Evolutionary conservation across 345 rosid genomes (phyloP).

Genomic region (Corymbia maculata): DNA sequence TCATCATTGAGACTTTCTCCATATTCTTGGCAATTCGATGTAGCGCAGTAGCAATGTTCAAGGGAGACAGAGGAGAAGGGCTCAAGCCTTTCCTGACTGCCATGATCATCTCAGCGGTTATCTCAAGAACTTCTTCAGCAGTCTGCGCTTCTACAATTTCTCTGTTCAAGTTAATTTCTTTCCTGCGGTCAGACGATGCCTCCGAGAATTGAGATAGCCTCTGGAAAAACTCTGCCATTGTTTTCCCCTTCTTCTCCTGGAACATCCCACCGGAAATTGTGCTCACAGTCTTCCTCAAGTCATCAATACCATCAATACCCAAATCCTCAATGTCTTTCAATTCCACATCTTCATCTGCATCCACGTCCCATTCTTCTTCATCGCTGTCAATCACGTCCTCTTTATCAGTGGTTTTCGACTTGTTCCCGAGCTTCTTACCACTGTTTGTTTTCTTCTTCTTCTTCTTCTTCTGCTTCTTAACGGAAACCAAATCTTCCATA

Average conservation of each 20-base stretch:
- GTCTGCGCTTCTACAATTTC: conserved; percentile 73
- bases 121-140: conserved; percentile 68
- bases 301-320: conserved; percentile 10
- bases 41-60: conserved; percentile 79
- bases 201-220: conserved; percentile 69
- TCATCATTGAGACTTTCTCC: conserved; percentile 84
- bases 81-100: conserved; percentile 85
- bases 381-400: conserved; percentile 8
- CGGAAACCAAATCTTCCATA: conserved; percentile 42
- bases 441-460: conserved; percentile 25
- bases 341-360: conserved; percentile 13
- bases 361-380: conserved; percentile 20
- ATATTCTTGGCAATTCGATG: conserved; percentile 90
- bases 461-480: conserved; percentile 51
- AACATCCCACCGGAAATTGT: conserved; percentile 63
- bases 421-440: conserved; percentile 7
- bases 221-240: conserved; percentile 53
- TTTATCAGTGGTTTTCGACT: conserved; percentile 5
- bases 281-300: conserved; percentile 40
- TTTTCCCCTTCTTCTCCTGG: conserved; percentile 52
- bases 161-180: conserved; percentile 67
- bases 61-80: conserved; percentile 79
- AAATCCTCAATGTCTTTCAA: conserved; percentile 9
- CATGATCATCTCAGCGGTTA: conserved; percentile 55
- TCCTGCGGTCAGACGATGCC: conserved; percentile 55